Conservation (phyloP, 257 asterid species). For the Linderniella brevidens region DNA sequence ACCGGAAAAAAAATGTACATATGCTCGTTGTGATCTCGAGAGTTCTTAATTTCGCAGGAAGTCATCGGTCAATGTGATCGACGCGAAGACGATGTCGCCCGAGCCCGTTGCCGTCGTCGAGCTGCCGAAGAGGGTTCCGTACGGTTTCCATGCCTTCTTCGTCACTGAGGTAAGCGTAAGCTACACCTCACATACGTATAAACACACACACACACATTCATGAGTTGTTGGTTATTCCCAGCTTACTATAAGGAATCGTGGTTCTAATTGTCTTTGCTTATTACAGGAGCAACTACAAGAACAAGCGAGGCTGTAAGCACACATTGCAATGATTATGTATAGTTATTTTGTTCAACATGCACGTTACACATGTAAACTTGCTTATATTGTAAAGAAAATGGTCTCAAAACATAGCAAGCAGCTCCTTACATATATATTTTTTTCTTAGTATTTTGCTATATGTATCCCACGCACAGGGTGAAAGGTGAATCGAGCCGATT, state of each 20-base stretch:
- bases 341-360: too few species aligned
- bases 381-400: too few species aligned
- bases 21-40: neutral
- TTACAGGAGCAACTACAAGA: conserved; percentile 86
- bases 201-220: too few species aligned
- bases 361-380: too few species aligned
- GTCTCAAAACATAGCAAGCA: too few species aligned
- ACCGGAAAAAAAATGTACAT: neutral
- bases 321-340: conserved; percentile 1
- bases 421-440: too few species aligned
- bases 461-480: too few species aligned
- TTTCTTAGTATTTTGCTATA: too few species aligned
- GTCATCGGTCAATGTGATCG: conserved; percentile 68
- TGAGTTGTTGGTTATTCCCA: neutral
- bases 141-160: conserved; percentile 92
- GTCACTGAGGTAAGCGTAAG: conserved; percentile 48
- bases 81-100: conserved; percentile 85
- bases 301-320: conserved; percentile 41
- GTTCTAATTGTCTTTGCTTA: too few species aligned
- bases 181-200: too few species aligned
- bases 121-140: conserved; percentile 76
- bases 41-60: conserved; percentile 61
- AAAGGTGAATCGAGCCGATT: too few species aligned
- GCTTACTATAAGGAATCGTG: neutral
- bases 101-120: conserved; percentile 84